These are phyloP conservation scores for Aspergillus sp. DNA, from an alignment of 2,329 filamentous ascomycete species.

Conservation along the genomic window DNA sequence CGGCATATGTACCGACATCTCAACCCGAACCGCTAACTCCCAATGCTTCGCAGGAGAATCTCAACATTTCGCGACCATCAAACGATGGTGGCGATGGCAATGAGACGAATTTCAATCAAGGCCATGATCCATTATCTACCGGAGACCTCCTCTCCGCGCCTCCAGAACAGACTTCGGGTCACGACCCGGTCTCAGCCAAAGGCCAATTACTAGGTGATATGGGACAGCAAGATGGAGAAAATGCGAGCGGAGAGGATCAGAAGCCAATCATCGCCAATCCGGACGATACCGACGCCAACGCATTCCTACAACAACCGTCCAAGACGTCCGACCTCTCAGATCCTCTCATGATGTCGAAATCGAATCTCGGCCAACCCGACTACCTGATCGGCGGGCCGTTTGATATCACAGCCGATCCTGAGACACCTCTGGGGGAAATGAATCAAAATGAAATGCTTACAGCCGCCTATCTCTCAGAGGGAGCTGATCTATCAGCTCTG, in stretches of 20 bases:
- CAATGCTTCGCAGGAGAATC: background rate
- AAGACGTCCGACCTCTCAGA: slow-evolving; percentile 23
- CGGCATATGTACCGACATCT: background rate
- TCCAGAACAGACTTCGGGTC: background rate
- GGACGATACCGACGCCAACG: background rate
- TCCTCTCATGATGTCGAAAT: slow-evolving; percentile 26
- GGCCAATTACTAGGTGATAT: background rate
- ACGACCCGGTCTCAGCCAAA: background rate
- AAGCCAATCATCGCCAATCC: background rate
- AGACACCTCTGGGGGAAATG: slow-evolving; percentile 29
- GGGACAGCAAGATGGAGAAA: background rate
- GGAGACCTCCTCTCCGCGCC: background rate
- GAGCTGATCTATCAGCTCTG: slow-evolving; percentile 27
- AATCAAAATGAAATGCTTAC: slow-evolving; percentile 34
- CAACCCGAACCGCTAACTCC: background rate
- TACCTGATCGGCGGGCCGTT: slow-evolving; percentile 26
- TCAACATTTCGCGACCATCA: background rate
- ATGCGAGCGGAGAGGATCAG: background rate
- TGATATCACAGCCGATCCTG: slow-evolving; percentile 24
- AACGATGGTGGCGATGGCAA: background rate
- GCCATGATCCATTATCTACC: background rate
- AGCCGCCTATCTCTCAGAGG: slow-evolving; percentile 31
- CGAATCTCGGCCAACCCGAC: slow-evolving; percentile 22
- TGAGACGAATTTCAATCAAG: background rate
- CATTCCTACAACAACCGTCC: background rate